A percentile compares a stretch with the other conserved stretches of the same genome.
Conservation (phyloP, 306 rosid genomes). For the Prunus mira region DNA sequence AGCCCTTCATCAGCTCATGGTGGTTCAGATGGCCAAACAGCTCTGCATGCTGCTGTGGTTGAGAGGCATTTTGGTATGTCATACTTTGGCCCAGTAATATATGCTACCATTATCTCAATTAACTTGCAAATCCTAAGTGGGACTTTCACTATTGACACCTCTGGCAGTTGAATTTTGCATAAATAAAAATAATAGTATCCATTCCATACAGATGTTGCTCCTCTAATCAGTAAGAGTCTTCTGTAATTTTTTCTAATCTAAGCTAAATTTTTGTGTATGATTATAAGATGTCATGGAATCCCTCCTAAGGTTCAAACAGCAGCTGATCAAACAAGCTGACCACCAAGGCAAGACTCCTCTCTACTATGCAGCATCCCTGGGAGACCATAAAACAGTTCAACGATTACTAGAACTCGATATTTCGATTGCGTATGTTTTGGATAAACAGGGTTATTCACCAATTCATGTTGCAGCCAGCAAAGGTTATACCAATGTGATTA, state of each 20-base stretch:
- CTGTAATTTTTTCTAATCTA: too few relatives aligned
- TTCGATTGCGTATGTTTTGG: neutral
- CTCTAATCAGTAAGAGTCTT: too few relatives aligned
- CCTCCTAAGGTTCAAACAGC: neutral
- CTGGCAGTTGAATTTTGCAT: too few relatives aligned
- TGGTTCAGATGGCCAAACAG: conserved; percentile 3
- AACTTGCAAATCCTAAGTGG: too few relatives aligned
- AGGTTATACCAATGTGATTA: neutral
- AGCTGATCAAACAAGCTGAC: neutral
- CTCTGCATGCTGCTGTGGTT: conserved; percentile 9
- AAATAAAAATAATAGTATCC: too few relatives aligned
- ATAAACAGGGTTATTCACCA: neutral
- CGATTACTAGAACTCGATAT: neutral
- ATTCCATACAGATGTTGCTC: too few relatives aligned
- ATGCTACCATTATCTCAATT: too few relatives aligned
- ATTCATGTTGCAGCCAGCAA: neutral
- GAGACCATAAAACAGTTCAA: neutral
- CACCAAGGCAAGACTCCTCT: neutral
- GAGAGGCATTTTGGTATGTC: conserved; percentile 5
- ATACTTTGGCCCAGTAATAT: too few relatives aligned
- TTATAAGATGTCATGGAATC: neutral
- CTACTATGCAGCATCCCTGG: conserved; percentile 8
- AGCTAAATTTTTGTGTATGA: neutral
- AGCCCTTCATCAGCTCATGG: neutral
- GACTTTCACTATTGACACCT: too few relatives aligned